Percentiles rank a stretch among this genome's conserved stretches.
Conservation (phyloP, 495 filamentous ascomycete genomes). For the Annulohypoxylon stygium region DNA sequence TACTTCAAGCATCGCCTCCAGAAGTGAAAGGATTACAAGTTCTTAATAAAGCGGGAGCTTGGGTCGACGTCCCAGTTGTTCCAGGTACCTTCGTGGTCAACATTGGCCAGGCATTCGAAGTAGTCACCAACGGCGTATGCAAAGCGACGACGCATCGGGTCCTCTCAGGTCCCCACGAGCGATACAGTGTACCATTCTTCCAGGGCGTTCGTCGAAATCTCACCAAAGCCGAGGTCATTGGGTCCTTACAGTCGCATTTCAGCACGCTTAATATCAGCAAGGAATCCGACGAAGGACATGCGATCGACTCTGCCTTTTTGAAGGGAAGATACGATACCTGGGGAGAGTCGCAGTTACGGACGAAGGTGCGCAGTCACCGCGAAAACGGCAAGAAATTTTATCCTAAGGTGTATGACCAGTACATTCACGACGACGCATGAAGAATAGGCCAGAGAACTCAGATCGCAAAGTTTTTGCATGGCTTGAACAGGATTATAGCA, state of each 20-base stretch:
- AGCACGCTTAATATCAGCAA: conserved; percentile 19
- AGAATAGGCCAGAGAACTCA: not conserved
- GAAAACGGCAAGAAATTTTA: conserved; percentile 60
- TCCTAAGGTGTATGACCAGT: conserved; percentile 55
- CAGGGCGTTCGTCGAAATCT: conserved; percentile 59
- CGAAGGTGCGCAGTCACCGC: conserved; percentile 60
- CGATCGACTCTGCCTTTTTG: conserved; percentile 60
- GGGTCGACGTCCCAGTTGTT: conserved; percentile 65
- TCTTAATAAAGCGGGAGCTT: conserved; percentile 60
- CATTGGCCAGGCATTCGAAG: conserved; percentile 70
- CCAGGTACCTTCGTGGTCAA: conserved; percentile 67
- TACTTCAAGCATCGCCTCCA: conserved; percentile 63
- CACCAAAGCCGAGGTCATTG: conserved; percentile 56
- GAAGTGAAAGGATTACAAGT: conserved; percentile 63
- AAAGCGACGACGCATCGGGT: conserved; percentile 68
- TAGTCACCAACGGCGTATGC: conserved; percentile 65
- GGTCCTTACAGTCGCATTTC: conserved; percentile 52
- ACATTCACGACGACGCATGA: conserved; percentile 53
- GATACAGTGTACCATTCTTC: conserved; percentile 63
- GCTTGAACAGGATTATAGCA: not conserved
- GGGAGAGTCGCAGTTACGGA: conserved; percentile 63
- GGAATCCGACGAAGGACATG: conserved; percentile 43
- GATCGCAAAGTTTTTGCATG: not conserved
- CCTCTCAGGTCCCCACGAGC: conserved; percentile 49
- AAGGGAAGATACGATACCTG: conserved; percentile 60